Percentiles rank a stretch among this genome's conserved stretches.
Conservation (phyloP, 495 filamentous ascomycete genomes). For the Penicillium mononematosum region DNA sequence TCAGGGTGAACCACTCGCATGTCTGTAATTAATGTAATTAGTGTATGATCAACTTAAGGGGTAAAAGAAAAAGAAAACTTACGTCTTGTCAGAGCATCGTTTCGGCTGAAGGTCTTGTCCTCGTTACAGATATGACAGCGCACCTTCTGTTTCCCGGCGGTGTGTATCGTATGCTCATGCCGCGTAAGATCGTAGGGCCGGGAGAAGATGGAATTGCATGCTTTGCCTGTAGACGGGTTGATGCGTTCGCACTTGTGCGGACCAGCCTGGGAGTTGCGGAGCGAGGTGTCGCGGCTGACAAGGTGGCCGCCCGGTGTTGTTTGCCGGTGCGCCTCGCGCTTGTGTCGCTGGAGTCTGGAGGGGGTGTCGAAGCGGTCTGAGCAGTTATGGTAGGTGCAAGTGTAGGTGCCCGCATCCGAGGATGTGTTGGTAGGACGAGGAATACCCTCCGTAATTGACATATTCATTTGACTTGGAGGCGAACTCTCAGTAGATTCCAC, state of each 20-base stretch:
- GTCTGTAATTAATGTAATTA: slow-evolving; percentile 36
- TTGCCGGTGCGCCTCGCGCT: slow-evolving; percentile 87
- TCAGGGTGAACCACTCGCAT: slow-evolving; percentile 90
- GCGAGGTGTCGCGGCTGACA: slow-evolving; percentile 48
- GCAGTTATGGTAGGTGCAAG: slow-evolving; percentile 92
- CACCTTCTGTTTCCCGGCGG: slow-evolving; percentile 91
- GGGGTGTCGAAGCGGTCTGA: slow-evolving; percentile 84
- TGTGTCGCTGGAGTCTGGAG: slow-evolving; percentile 87
- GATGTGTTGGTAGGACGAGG: slow-evolving; percentile 58
- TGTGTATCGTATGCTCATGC: slow-evolving; percentile 98
- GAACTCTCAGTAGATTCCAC: slow-evolving; percentile 60
- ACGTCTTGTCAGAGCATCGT: slow-evolving; percentile 82
- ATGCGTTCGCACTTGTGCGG: slow-evolving; percentile 88
- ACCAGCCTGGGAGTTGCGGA: slow-evolving; percentile 78
- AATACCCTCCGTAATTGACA: slow-evolving; percentile 36
- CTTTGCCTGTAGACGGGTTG: slow-evolving; percentile 94
- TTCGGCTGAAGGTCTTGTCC: slow-evolving; percentile 93
- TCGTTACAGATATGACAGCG: slow-evolving; percentile 93
- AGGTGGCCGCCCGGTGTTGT: slow-evolving; percentile 46
- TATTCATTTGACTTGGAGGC: slow-evolving; percentile 30
- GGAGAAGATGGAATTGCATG: slow-evolving; percentile 94
- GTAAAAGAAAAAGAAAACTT: not conserved
- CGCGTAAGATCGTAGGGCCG: slow-evolving; percentile 97
- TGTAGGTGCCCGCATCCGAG: slow-evolving; percentile 86
- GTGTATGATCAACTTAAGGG: slow-evolving; percentile 6